Base-by-base conservation (phyloP, 139 green algal genomes). In the Volvox africanus region DNA sequence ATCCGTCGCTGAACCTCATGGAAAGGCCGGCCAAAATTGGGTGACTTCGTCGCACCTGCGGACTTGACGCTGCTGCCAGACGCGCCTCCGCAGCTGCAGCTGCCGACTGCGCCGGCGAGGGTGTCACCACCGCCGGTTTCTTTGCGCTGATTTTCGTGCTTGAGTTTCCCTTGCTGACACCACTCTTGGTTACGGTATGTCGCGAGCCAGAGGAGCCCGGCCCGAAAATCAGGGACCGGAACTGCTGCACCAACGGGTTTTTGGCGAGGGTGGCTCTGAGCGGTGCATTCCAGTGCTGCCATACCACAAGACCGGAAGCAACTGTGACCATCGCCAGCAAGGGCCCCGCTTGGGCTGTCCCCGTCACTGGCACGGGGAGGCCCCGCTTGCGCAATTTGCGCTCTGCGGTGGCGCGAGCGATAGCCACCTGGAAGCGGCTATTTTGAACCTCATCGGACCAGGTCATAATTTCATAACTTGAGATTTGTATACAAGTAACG, bases 401-500 rank as follows among this genome's bases (percentile, higher is more conserved):
- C 86, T 90, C 86, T 1, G 86, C 86, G 14, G 86, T 65, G 6
- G 86, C 86, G 0, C 44, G 73, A 0, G 32, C n/a, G 20, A 90
- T 28, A 1, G 86, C 86, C 50, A 44, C 24, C 3, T 61, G 30
- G 9, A 26, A 83, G 71, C 86, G 86, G 73, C 61, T 90, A 17
- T 83, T 81, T 32, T 90, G 73, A 0, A 90, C 86, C 22, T 90
- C 86, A 83, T 90, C 86, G 0, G 71, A 50, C 86, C 86, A 90
- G 0, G 69, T 90, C 86, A 90, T 90, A 16, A 24, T 61, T 71
- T 22, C 65, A 30, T 73, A 55, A 55, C 44, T 55, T 55, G 44
- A 55, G 5, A 55, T 9, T 14, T 55, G 9, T 55, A 55, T 55
- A 9, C 44, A 55, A 55, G 44, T 55, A 55, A 55, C 44, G 9